These are phyloP conservation scores for Hylodesmum podocarpum DNA, from an alignment of 306 rosid species.

Conservation along the genomic window DNA sequence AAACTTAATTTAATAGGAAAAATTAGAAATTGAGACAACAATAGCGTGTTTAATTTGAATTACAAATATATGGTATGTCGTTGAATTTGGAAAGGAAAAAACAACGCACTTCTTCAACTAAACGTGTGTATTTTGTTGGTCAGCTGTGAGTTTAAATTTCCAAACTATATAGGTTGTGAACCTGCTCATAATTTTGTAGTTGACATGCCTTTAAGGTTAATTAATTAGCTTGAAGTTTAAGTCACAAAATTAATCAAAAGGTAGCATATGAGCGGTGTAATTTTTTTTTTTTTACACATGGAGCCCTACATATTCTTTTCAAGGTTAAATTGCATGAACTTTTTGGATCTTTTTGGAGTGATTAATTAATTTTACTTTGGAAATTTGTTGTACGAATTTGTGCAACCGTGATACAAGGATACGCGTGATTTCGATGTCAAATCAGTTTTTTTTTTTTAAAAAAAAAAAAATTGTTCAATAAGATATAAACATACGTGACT, in stretches of 20 bases:
- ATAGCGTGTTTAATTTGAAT: not conserved
- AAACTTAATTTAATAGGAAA: not conserved
- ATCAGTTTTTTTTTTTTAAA: not conserved
- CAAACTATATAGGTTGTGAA: not conserved
- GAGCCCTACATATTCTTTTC: not conserved
- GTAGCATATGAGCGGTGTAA: not conserved
- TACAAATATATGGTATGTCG: not conserved
- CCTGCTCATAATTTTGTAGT: not conserved
- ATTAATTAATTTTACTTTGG: not conserved
- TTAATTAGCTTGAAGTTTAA: slow-evolving; percentile 10
- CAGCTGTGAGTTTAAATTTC: not conserved
- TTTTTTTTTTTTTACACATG: not conserved
- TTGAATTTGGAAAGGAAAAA: not conserved
- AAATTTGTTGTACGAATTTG: not conserved
- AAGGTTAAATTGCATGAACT: not conserved
- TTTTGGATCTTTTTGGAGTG: not conserved
- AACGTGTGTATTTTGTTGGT: not conserved
- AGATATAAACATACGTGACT: not conserved
- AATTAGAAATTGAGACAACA: not conserved
- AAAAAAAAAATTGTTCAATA: too few species aligned
- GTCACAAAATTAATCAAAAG: not conserved
- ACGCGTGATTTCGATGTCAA: not conserved
- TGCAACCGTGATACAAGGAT: not conserved
- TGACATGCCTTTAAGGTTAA: slow-evolving; percentile 1
- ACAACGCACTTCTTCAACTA: not conserved